Percentiles rank a stretch among this genome's conserved stretches.
phyloP scores from a whole-genome alignment of 2,329 filamentous ascomycete genomes.

The Chaetomium strumarium region DNA sequence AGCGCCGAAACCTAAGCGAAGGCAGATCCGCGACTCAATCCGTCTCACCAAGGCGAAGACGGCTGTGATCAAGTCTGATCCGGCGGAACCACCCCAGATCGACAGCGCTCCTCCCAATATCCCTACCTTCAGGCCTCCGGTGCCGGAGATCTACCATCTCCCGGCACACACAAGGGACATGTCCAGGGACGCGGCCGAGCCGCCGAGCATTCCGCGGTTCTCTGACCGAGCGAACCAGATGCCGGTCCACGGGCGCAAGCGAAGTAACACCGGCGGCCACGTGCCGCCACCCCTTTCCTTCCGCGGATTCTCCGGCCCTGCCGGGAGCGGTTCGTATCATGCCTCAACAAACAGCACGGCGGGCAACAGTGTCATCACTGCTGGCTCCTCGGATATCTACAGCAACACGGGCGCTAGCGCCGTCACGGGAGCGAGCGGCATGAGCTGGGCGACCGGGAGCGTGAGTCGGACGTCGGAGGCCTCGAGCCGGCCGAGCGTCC shows the following conservation, averaged over 20 bases:
- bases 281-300: slow-evolving; percentile 65
- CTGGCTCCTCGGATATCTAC: slow-evolving; percentile 28
- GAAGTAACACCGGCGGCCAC: slow-evolving; percentile 81
- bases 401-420: slow-evolving; percentile 24
- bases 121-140: slow-evolving; percentile 38
- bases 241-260: slow-evolving; percentile 67
- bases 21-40: slow-evolving; percentile 77
- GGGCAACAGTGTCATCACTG: slow-evolving; percentile 43
- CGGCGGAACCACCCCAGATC: slow-evolving; percentile 25
- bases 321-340: slow-evolving; percentile 36
- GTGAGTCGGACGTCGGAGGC: slow-evolving; percentile 49
- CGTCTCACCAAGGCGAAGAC: slow-evolving; percentile 72
- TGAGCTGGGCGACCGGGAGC: slow-evolving; percentile 34
- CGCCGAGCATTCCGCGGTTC: slow-evolving; percentile 67
- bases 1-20: slow-evolving; percentile 44
- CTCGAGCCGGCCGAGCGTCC: slow-evolving; percentile 40
- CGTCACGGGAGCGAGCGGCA: slow-evolving; percentile 19
- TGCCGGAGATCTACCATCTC: slow-evolving; percentile 34
- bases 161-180: slow-evolving; percentile 42
- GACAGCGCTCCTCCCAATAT: slow-evolving; percentile 47
- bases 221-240: slow-evolving; percentile 47
- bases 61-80: slow-evolving; percentile 22
- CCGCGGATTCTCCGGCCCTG: slow-evolving; percentile 66
- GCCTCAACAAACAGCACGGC: slow-evolving; percentile 51
- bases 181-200: slow-evolving; percentile 59